These are phyloP conservation scores for Diplodia scrobiculata DNA, from an alignment of 2,329 filamentous ascomycete genomes.

Conservation along the genomic window DNA sequence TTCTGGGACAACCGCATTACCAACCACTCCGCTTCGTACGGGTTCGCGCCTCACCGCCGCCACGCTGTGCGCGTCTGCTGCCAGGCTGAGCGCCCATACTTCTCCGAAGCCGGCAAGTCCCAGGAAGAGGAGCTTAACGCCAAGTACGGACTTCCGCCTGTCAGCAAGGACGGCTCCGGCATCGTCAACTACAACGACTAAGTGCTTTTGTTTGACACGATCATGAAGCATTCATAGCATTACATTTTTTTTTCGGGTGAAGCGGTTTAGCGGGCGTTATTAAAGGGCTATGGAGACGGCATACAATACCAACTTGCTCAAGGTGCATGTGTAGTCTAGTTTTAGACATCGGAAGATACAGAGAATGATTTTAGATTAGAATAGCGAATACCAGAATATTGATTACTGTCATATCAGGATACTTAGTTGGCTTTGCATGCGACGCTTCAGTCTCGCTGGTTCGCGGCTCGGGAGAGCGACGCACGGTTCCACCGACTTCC, in stretches of 20 bases:
- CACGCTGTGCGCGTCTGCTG: slow-evolving; percentile 57
- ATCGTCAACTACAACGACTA: slow-evolving; percentile 61
- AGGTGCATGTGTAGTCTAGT: background rate
- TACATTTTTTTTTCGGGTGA: background rate
- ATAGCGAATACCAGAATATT: background rate
- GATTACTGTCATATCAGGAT: background rate
- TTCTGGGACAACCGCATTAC: slow-evolving; percentile 68
- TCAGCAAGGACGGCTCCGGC: slow-evolving; percentile 60
- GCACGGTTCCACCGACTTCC: no score
- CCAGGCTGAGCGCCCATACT: slow-evolving; percentile 52
- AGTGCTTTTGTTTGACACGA: background rate
- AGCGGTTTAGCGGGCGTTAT: slow-evolving; percentile 23
- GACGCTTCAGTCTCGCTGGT: no score
- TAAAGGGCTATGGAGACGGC: background rate
- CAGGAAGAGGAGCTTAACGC: slow-evolving; percentile 58
- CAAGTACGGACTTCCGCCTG: slow-evolving; percentile 52
- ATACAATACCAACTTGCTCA: slow-evolving; percentile 20
- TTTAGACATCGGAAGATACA: background rate
- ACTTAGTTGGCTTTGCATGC: no score
- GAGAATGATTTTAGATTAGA: background rate
- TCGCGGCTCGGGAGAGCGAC: no score
- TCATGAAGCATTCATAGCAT: background rate
- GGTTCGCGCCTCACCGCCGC: slow-evolving; percentile 59
- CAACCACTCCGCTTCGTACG: slow-evolving; percentile 59
- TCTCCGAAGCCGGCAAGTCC: slow-evolving; percentile 51